These are phyloP conservation scores for Neurospora discreta DNA, from an alignment of 495 filamentous ascomycete genomes.

Conservation along the genomic window DNA sequence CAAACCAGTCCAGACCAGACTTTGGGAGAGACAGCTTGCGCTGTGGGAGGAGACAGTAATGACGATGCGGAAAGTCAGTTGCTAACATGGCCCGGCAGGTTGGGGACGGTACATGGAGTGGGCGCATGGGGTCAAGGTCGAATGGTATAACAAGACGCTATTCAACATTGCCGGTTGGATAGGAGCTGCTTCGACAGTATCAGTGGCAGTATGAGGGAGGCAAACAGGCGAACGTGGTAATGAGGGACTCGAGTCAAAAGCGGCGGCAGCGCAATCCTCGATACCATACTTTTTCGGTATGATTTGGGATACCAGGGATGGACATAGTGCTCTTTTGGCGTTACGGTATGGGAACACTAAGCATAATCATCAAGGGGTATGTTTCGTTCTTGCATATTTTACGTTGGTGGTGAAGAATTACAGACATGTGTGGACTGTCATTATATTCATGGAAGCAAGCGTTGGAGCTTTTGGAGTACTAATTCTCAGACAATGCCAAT, in stretches of 20 bases:
- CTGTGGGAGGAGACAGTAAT: background rate
- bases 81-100: constrained; percentile 23
- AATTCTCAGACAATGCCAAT: background rate
- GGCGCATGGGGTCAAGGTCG: constrained; percentile 42
- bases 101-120: constrained; percentile 50
- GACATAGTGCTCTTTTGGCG: background rate
- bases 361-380: background rate
- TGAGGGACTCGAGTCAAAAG: background rate
- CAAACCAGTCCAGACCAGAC: background rate
- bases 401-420: background rate
- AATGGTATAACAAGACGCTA: constrained; percentile 35
- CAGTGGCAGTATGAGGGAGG: constrained; percentile 43
- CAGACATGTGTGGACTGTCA: background rate
- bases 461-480: background rate
- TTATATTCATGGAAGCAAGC: background rate
- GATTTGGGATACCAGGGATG: background rate
- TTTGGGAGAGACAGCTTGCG: background rate
- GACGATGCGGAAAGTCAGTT: background rate
- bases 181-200: constrained; percentile 50
- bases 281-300: background rate
- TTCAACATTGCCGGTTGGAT: constrained; percentile 61
- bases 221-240: background rate
- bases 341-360: background rate
- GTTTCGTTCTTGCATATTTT: background rate
- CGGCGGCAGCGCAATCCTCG: background rate